Base-by-base conservation (phyloP, 192 early-diverging fungal species). In the Backusella macrospora region DNA sequence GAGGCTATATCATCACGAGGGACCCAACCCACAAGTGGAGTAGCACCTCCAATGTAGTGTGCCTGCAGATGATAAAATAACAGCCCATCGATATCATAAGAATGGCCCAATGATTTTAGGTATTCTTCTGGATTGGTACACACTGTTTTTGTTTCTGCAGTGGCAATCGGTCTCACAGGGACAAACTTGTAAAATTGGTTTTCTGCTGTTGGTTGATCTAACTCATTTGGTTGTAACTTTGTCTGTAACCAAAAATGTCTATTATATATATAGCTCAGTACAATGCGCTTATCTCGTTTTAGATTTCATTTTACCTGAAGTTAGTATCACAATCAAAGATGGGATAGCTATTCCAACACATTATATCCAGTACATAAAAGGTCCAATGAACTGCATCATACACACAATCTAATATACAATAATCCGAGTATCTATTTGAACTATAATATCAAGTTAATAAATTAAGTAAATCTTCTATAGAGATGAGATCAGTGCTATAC, bases 281-380 rank as follows among this genome's bases (percentile, higher is more conserved):
- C 8, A 34, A 16, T 65, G 13, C 5, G 18, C 44, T 23, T 21
- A 21, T 3, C 21, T 14, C 23, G 26, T 16, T 8, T 13, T 44
- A 14, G 16, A 18, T 48, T 16, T 23, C 18, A 5, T 13, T 16
- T 62, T 65, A 84, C 76, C 87, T 75, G 65, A 89, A 89, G 42
- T 87, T 86, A 0, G 87, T 89, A 72, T 89, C 87, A 48, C 87
- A 89, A 48, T 89, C 87, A 48, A 87, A 87, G 2, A 87, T 84
- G n/a, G 87, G 76, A 43, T 89, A 86, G 0, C 86, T 86, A 48
- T 84, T 84, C 87, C 87, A 89, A 43, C 87, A 89, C 86, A 89
- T 85, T 12, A 89, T 78, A 72, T 89, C 87, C 43, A 89, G 45
- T 2, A 86, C 85, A 80, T 86, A 87, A 63, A 82, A 89, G 9